Percentiles rank a stretch among this genome's conserved stretches.
phyloP scores from a whole-genome alignment of 352 stramenopile genomes.

The Hyaloperonospora brassicae region DNA sequence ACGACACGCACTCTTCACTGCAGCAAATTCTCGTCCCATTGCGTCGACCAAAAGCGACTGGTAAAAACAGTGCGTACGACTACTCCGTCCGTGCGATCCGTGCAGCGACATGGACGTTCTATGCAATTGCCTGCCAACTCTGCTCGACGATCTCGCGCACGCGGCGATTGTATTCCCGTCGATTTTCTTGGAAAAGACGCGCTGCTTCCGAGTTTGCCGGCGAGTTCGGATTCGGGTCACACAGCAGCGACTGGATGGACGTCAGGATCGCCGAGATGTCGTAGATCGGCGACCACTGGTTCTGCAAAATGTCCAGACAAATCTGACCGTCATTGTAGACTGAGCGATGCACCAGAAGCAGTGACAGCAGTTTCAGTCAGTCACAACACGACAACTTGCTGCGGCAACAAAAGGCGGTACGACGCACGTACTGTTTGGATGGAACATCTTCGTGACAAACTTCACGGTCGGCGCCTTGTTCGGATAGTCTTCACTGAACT shows the following conservation, averaged over 20 bases:
- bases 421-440: constrained; percentile 91
- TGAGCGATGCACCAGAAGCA: constrained; percentile 22
- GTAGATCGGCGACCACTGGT: constrained; percentile 99
- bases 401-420: not conserved
- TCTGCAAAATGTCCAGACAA: constrained; percentile 99
- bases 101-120: constrained; percentile 11
- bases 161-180: constrained; percentile 97
- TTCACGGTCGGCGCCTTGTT: constrained; percentile 97
- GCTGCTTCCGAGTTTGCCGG: constrained; percentile 98
- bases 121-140: constrained; percentile 90
- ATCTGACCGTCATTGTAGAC: constrained; percentile 89
- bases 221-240: constrained; percentile 98
- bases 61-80: constrained; percentile 2
- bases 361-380: not conserved
- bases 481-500: constrained; percentile 99
- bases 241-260: constrained; percentile 98
- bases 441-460: constrained; percentile 99
- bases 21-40: constrained; percentile 1
- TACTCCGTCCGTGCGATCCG: not conserved
- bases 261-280: constrained; percentile 99
- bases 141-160: constrained; percentile 99
- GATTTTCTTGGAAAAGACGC: constrained; percentile 97
- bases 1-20: constrained; percentile 8
- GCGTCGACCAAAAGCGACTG: constrained; percentile 1
- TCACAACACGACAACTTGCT: too few species aligned